Evolutionary conservation across 2,329 filamentous ascomycete genomes (phyloP), one percentile per base, ranked within the genome.

Genomic region (Coniochaeta sp.): DNA sequence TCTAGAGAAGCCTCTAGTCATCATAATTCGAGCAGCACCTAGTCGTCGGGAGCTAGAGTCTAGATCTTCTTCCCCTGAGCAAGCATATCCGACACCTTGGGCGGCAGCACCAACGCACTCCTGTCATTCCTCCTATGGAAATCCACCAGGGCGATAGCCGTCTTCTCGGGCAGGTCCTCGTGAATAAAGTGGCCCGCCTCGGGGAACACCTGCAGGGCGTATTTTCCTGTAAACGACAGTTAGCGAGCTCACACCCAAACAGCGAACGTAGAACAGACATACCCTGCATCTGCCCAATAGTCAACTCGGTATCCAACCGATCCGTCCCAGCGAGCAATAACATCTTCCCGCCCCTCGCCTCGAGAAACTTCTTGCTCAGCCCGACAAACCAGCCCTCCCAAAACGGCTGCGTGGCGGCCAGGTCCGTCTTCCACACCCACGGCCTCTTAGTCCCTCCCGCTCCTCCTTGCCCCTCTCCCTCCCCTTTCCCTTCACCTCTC

Each of bases 261-360:
- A 24, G 46, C 6, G 22, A 35, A 22, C 33, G 22, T 2, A n/a
- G 49, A 24, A 48, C 48, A 26, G 24, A 53, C 51, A 60, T 72
- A 87, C 89, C 91, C 75, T 96, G 91, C 91, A 96, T 96, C 70
- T 96, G 91, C 14, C 91, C 91, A 66, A 96, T 96, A 67, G 89
- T 96, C 62, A 96, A 71, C 63, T 95, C 91, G 58, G 89, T 95
- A 65, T 96, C 91, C 52, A 96, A 68, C 48, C 91, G 78, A 70
- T 96, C 92, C 10, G 91, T 96, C 16, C 91, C 91, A 3, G 91
- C 92, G 28, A 96, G 77, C 49, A 96, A 71, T 49, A 96, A 71
- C 55, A 95, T 68, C 67, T 96, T 96, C 8, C 91, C 91, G 26
- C 89, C 91, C 56, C 79, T 83, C 0, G 87, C 89, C 50, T 77